Percentiles rank a stretch among this genome's conserved stretches.
Conservation (phyloP, 768 basidiomycete genomes). For the Agaricus subrufescens region DNA sequence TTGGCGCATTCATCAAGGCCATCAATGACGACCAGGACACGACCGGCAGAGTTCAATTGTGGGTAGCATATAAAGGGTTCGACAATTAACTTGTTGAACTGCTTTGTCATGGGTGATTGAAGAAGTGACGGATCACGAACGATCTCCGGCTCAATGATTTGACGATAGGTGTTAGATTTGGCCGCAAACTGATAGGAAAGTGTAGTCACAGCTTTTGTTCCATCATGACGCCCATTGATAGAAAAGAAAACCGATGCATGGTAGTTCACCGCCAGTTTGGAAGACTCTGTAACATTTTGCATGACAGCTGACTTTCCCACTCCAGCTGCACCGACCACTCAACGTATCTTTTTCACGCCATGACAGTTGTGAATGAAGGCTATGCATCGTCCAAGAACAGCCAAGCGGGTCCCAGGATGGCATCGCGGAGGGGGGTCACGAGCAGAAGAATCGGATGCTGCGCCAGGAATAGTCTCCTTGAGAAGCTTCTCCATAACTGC, state of each 20-base stretch:
- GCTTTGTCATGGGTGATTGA: conserved; percentile 6
- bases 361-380: too few relatives aligned
- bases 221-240: not conserved
- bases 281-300: not conserved
- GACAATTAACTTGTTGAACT: conserved; percentile 13
- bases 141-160: conserved; percentile 9
- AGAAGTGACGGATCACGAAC: conserved; percentile 4
- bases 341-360: too few relatives aligned
- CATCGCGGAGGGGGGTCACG: too few relatives aligned
- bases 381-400: too few relatives aligned
- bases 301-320: not conserved
- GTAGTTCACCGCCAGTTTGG: too few relatives aligned
- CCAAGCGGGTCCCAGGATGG: too few relatives aligned
- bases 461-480: too few relatives aligned
- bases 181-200: conserved; percentile 18
- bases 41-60: too few relatives aligned
- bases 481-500: too few relatives aligned
- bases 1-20: not conserved
- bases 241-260: not conserved
- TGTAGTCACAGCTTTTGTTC: conserved; percentile 4
- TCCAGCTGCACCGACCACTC: too few relatives aligned
- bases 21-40: not conserved
- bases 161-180: not conserved
- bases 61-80: conserved; percentile 5
- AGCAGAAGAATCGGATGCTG: too few relatives aligned